Evolutionary conservation across 805 yeast species (phyloP).

Genomic region (Sugiyamaella valdiviana): DNA sequence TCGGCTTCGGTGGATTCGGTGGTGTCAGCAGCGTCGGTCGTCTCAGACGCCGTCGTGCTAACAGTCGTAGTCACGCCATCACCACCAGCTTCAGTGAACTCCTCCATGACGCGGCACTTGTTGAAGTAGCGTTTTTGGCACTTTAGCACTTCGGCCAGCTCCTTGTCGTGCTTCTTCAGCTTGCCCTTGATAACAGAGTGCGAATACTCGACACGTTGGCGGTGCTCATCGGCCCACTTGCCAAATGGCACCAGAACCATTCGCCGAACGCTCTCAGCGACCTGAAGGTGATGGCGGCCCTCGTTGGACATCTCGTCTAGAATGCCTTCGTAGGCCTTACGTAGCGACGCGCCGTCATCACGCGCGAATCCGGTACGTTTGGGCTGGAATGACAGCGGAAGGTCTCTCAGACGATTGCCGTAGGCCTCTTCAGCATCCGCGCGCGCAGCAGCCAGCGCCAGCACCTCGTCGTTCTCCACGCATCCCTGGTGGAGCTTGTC

Average conservation of each 20-base stretch:
- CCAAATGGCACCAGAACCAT: slow-evolving; percentile 65
- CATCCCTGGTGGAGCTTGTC: slow-evolving; percentile 46
- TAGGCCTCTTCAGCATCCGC: slow-evolving; percentile 67
- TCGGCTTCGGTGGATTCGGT: slow-evolving; percentile 7
- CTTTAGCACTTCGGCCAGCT: slow-evolving; percentile 45
- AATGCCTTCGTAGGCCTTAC: slow-evolving; percentile 55
- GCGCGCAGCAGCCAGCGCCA: slow-evolving; percentile 56
- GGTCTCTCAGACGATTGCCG: slow-evolving; percentile 48
- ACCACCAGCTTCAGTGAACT: slow-evolving; percentile 43
- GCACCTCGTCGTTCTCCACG: slow-evolving; percentile 62
- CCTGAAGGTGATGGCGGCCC: slow-evolving; percentile 51
- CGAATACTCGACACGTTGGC: slow-evolving; percentile 56
- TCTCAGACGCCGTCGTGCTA: background rate
- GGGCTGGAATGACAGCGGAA: slow-evolving; percentile 36
- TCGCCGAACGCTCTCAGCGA: slow-evolving; percentile 54
- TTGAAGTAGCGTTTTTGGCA: slow-evolving; percentile 65
- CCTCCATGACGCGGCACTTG: slow-evolving; percentile 69
- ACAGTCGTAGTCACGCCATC: background rate
- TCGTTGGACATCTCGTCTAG: slow-evolving; percentile 49
- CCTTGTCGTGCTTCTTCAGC: slow-evolving; percentile 46
- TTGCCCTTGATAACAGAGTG: slow-evolving; percentile 48
- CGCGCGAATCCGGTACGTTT: slow-evolving; percentile 39
- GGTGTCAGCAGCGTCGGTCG: background rate
- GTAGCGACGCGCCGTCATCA: slow-evolving; percentile 62
- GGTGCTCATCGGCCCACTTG: slow-evolving; percentile 70